Evolutionary conservation across 169 alveolate genomes (phyloP), one percentile per base, ranked within the genome.

Genomic region (Eimeria maxima): DNA sequence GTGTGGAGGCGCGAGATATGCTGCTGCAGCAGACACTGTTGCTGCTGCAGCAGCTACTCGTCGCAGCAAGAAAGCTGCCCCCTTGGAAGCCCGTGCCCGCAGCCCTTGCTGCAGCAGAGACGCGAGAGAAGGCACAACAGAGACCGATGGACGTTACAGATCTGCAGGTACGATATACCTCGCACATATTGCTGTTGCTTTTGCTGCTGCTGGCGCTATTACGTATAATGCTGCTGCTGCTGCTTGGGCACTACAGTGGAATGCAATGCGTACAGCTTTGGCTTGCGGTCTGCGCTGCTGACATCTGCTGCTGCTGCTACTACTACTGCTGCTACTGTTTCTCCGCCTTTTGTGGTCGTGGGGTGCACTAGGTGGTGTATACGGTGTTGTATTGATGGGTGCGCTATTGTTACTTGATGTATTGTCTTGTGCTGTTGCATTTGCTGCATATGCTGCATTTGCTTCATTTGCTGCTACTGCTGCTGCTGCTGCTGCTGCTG

Each of bases 11-110:
- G 18, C 11, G 80, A 11, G 93, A 90, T 50, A 50, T 73, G 42
- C 47, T 57, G 73, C 80, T 90, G 78, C 87, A 18, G 89, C 95
- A 90, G 65, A 29, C 67, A 33, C 89, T 90, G 73, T 57, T 50
- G 76, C 73, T 73, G 73, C 89, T 90, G 65, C 95, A 78, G 60
- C 89, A 71, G 55, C 95, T 90, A 20, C 14, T 67, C 42, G 55
- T 55, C 2, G 87, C 65, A 57, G 89, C 81, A 65, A 42, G 14
- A 60, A 47, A 50, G 45, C 95, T 90, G 67, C 89, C 88, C 8
- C 80, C 84, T 6, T 90, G 95, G 95, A 47, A 29, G 63, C 95
- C 95, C 22, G 95, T 90, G 29, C 44, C 87, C 13, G 89, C 95
- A 2, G 81, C 55, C 11, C 47, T 29, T 33, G 95, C 83, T 33